Conservation (phyloP, 2,329 filamentous ascomycete genomes). For the Pestalotiopsis sp. region DNA sequence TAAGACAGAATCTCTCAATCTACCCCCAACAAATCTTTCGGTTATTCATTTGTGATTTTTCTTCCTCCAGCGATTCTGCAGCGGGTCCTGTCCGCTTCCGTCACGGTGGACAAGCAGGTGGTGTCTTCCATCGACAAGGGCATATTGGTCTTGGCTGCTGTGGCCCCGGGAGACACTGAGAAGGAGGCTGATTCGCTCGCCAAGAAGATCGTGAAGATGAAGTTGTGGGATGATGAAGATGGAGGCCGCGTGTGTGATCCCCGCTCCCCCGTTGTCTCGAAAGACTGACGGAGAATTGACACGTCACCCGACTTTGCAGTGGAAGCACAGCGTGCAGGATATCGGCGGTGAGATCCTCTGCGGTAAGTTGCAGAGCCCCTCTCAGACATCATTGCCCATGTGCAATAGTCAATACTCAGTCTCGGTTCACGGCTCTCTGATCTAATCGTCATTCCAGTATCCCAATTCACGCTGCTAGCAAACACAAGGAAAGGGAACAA, state of each 20-base stretch:
- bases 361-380: constrained; percentile 54
- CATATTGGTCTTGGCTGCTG: constrained; percentile 85
- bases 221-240: constrained; percentile 83
- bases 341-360: constrained; percentile 93
- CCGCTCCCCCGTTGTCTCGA: neutral
- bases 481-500: constrained; percentile 95
- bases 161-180: constrained; percentile 86
- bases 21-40: constrained; percentile 13
- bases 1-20: constrained; percentile 21
- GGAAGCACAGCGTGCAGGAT: constrained; percentile 88
- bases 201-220: constrained; percentile 84
- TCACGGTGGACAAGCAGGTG: constrained; percentile 88
- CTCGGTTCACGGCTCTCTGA: neutral
- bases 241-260: constrained; percentile 61
- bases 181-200: constrained; percentile 86
- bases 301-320: constrained; percentile 52
- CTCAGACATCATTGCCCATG: neutral
- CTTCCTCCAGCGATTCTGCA: constrained; percentile 78
- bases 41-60: constrained; percentile 11
- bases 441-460: constrained; percentile 59
- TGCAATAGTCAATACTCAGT: neutral
- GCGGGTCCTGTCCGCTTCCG: constrained; percentile 90
- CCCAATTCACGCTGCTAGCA: constrained; percentile 92
- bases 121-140: constrained; percentile 91
- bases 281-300: neutral